phyloP scores from a whole-genome alignment of 2,329 filamentous ascomycete genomes.

The Fusarium burgessii region DNA sequence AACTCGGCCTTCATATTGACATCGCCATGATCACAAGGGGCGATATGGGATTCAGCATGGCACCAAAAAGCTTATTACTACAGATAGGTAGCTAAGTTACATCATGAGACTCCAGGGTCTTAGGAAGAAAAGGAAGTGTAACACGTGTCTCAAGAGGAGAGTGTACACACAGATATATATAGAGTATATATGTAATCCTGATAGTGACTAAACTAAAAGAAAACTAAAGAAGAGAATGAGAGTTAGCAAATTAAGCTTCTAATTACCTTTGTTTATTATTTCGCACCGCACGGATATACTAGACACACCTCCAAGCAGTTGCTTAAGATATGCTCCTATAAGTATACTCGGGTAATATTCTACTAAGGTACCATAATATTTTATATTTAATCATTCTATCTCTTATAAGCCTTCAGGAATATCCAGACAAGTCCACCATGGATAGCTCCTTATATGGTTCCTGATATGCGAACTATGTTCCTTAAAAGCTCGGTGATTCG shows the following conservation, averaged over 20 bases:
- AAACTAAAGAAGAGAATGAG: background rate
- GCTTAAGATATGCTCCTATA: background rate
- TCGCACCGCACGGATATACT: background rate
- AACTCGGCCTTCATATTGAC: background rate
- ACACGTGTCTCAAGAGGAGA: background rate
- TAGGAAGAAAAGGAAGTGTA: background rate
- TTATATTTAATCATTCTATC: too few relatives aligned
- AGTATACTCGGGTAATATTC: background rate
- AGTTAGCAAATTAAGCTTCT: background rate
- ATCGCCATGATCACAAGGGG: background rate
- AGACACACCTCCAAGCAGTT: background rate
- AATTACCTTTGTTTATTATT: background rate
- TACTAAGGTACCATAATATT: background rate
- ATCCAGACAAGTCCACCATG: background rate
- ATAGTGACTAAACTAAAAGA: background rate
- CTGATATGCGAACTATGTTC: background rate
- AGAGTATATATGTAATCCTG: background rate
- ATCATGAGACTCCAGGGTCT: background rate
- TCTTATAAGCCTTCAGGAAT: background rate
- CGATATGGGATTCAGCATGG: background rate
- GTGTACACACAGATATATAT: background rate
- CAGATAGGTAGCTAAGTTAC: background rate
- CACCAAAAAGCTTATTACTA: background rate
- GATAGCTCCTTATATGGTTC: background rate
- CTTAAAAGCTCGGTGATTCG: too few relatives aligned